These are phyloP conservation scores for Hyaloperonospora arabidopsidis DNA, from an alignment of 352 stramenopile species.

Conservation along the genomic window DNA sequence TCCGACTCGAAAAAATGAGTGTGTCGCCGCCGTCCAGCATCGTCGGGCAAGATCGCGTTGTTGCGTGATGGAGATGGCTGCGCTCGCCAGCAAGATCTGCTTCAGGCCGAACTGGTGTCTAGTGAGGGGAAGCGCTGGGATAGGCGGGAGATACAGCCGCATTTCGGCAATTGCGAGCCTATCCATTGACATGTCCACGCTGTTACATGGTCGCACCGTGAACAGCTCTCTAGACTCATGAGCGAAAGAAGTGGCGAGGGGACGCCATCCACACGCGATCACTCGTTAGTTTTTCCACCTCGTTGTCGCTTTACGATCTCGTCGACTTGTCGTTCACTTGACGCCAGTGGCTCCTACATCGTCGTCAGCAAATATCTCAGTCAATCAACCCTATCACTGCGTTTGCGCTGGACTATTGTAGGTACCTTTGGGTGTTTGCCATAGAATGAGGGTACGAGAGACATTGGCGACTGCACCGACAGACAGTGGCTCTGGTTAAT, in stretches of 20 bases:
- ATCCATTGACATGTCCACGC: slow-evolving; percentile 3
- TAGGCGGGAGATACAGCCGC: too few relatives aligned
- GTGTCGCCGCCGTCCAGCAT: too few relatives aligned
- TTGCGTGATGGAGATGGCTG: too few relatives aligned
- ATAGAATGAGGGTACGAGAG: not conserved
- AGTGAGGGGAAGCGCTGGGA: not conserved
- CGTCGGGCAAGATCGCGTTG: too few relatives aligned
- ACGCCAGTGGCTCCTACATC: slow-evolving; percentile 12
- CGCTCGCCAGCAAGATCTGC: too few relatives aligned
- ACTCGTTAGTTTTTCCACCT: too few relatives aligned
- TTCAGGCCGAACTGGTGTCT: too few relatives aligned
- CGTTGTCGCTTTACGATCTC: too few relatives aligned
- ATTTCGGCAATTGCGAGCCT: slow-evolving; percentile 14
- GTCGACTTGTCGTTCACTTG: not conserved
- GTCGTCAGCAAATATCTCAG: slow-evolving; percentile 11
- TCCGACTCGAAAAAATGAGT: too few relatives aligned
- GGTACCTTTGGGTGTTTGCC: slow-evolving; percentile 2
- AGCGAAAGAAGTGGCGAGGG: too few relatives aligned
- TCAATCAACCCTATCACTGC: not conserved
- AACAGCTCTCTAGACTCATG: too few relatives aligned
- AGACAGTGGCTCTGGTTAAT: not conserved
- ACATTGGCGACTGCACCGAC: not conserved
- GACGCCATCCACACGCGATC: not conserved
- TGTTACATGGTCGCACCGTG: too few relatives aligned
- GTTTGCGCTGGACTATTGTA: not conserved